These are phyloP conservation scores for Aspergillus carlsbadensis DNA, from an alignment of 495 filamentous ascomycete genomes.

Conservation along the genomic window DNA sequence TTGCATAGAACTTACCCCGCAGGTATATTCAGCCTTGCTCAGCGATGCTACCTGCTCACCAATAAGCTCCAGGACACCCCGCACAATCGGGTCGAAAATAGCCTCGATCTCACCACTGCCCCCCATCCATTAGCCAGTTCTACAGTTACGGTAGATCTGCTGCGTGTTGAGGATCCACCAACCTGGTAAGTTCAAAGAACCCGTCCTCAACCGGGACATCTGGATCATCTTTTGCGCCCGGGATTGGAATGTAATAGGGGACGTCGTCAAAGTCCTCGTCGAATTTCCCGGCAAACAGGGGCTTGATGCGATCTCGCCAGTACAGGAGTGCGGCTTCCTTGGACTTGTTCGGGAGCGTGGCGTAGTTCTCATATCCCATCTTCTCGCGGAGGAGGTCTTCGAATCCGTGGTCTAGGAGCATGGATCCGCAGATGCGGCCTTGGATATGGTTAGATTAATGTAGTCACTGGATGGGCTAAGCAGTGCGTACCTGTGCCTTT, in stretches of 20 bases:
- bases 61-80: slow-evolving; percentile 58
- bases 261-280: slow-evolving; percentile 15
- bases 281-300: neutral
- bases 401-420: slow-evolving; percentile 53
- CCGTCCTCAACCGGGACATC: slow-evolving; percentile 14
- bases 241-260: slow-evolving; percentile 21
- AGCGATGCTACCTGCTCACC: slow-evolving; percentile 54
- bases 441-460: neutral
- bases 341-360: slow-evolving; percentile 5
- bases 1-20: too few species aligned
- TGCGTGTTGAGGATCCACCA: too few species aligned
- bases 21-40: neutral
- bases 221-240: slow-evolving; percentile 18
- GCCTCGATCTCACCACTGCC: slow-evolving; percentile 41
- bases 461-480: neutral
- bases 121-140: neutral
- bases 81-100: slow-evolving; percentile 59
- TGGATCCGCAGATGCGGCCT: slow-evolving; percentile 57
- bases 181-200: slow-evolving; percentile 23
- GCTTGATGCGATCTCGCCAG: slow-evolving; percentile 32
- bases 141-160: neutral
- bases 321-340: slow-evolving; percentile 10
- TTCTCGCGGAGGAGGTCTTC: slow-evolving; percentile 37
- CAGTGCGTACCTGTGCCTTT: slow-evolving; percentile 28
- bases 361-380: slow-evolving; percentile 20